Evolutionary conservation across 2,329 filamentous ascomycete species (phyloP).

Genomic region (Penicillium verrucosum): DNA sequence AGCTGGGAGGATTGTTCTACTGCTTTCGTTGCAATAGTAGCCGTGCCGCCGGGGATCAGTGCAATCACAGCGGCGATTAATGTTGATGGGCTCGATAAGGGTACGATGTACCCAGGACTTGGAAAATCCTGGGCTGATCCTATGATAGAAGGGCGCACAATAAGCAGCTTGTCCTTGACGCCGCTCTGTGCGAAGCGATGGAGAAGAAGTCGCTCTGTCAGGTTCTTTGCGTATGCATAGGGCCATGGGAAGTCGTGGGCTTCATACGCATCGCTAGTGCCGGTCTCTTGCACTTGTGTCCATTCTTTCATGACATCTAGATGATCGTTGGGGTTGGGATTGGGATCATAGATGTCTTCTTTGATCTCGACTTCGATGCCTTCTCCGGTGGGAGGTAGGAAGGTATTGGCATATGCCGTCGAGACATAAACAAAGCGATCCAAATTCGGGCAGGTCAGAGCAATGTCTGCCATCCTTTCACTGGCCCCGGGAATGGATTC

Average conservation of each 20-base stretch:
- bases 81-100: neutral
- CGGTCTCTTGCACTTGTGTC: neutral
- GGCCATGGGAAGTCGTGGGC: constrained; percentile 12
- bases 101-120: neutral
- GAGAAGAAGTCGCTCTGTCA: neutral
- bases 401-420: neutral
- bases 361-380: neutral
- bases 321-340: neutral
- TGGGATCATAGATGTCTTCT: neutral
- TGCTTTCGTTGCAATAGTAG: neutral
- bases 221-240: neutral
- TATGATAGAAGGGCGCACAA: neutral
- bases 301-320: neutral
- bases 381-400: neutral
- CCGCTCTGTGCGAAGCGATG: neutral
- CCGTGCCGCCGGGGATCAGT: neutral
- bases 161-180: neutral
- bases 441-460: neutral
- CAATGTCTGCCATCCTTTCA: neutral
- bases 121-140: neutral
- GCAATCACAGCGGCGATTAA: neutral
- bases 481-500: neutral
- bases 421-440: neutral
- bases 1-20: neutral
- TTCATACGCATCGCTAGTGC: constrained; percentile 30